These are phyloP conservation scores for Ophiorrhiza pumila DNA, from an alignment of 257 asterid genomes.

Conservation along the genomic window DNA sequence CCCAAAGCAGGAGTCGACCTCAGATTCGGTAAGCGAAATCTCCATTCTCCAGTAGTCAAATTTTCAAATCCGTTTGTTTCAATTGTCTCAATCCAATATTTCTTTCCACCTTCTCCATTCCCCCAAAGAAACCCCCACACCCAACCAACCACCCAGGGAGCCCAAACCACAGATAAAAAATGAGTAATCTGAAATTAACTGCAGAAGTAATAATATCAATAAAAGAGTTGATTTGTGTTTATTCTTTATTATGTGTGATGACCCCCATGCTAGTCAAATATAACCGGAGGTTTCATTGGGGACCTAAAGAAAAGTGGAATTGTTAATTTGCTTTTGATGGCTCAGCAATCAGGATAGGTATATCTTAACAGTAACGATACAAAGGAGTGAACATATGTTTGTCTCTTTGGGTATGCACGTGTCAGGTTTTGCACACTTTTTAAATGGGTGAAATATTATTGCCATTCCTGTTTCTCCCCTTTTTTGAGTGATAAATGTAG, in stretches of 20 bases:
- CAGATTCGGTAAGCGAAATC: slow-evolving; percentile 66
- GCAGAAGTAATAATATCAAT: not conserved
- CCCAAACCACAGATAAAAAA: not conserved
- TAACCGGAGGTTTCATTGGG: not conserved
- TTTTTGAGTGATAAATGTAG: not conserved
- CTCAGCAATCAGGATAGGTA: not conserved
- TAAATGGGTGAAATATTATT: not conserved
- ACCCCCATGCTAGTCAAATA: not conserved
- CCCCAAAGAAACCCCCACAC: not conserved
- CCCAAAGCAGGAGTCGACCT: slow-evolving; percentile 97
- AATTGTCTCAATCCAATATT: slow-evolving; percentile 16
- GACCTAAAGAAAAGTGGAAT: not conserved
- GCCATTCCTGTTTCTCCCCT: not conserved
- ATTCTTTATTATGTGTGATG: not conserved
- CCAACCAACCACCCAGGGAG: not conserved
- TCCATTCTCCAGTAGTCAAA: not conserved
- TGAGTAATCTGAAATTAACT: not conserved
- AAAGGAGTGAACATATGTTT: not conserved
- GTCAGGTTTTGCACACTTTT: not conserved
- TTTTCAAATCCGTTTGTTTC: slow-evolving; percentile 12
- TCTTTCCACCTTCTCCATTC: not conserved
- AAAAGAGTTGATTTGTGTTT: not conserved
- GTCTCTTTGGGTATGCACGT: not conserved
- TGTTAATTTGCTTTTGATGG: not conserved
- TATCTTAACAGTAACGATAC: not conserved